Conservation (phyloP, 768 basidiomycete genomes). For the Pleurotus djamor region DNA sequence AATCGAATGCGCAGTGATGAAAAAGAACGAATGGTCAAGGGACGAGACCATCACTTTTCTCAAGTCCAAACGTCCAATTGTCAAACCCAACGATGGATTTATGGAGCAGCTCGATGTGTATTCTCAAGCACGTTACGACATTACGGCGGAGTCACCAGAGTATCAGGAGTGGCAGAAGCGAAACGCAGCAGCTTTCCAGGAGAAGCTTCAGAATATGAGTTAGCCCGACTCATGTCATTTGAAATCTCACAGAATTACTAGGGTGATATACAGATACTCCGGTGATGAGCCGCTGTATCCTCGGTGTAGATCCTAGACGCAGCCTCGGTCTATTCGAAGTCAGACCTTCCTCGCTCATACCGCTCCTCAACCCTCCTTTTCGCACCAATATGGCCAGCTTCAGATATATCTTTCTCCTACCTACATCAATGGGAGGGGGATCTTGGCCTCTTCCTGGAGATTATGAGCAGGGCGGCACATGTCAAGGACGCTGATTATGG, state of each 20-base stretch:
- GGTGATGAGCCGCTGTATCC: too few relatives aligned
- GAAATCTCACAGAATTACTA: not conserved
- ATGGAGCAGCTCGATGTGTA: constrained; percentile 6
- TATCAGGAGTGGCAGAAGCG: not conserved
- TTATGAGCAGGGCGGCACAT: too few relatives aligned
- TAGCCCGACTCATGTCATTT: not conserved
- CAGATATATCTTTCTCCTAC: too few relatives aligned
- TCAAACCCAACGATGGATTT: constrained; percentile 2
- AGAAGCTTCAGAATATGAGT: not conserved
- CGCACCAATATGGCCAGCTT: too few relatives aligned
- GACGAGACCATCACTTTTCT: constrained; percentile 1
- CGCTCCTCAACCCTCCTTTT: too few relatives aligned
- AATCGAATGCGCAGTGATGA: not conserved
- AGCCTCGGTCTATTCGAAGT: too few relatives aligned
- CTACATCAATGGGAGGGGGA: too few relatives aligned
- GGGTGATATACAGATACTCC: too few relatives aligned
- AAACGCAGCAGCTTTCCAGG: not conserved
- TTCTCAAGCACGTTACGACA: not conserved
- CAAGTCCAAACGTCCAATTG: not conserved
- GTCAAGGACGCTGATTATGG: too few relatives aligned
- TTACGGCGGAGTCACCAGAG: not conserved
- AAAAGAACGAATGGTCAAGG: constrained; percentile 1
- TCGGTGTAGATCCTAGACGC: too few relatives aligned
- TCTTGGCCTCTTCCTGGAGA: too few relatives aligned
- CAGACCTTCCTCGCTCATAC: too few relatives aligned